Conservation (phyloP, 768 basidiomycete genomes). For the Royoungia palumana region DNA sequence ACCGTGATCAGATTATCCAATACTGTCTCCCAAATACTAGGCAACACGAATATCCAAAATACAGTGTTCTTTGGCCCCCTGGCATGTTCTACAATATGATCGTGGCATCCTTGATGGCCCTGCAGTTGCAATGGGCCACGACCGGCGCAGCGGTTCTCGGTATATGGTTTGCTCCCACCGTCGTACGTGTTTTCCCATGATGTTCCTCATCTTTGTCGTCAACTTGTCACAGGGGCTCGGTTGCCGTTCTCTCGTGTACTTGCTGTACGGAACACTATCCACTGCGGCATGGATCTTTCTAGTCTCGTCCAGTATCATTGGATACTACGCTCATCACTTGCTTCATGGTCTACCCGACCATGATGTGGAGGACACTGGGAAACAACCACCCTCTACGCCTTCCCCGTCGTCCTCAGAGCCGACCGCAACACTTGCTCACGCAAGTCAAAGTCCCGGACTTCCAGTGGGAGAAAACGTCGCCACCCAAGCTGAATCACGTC, state of each 20-base stretch:
- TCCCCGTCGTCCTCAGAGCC: too few species aligned
- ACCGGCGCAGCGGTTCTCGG: slow-evolving; percentile 27
- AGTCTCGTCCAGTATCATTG: slow-evolving; percentile 27
- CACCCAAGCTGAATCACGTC: background rate
- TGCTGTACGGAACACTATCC: slow-evolving; percentile 28
- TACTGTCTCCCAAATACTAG: slow-evolving; percentile 19
- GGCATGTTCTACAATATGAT: slow-evolving; percentile 25
- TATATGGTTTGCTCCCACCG: slow-evolving; percentile 31
- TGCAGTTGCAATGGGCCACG: slow-evolving; percentile 35
- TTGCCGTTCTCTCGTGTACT: slow-evolving; percentile 33
- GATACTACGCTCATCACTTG: slow-evolving; percentile 18
- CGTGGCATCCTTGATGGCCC: slow-evolving; percentile 28
- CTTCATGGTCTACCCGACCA: background rate
- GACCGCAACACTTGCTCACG: background rate
- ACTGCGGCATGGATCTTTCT: slow-evolving; percentile 31
- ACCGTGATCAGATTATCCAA: slow-evolving; percentile 10
- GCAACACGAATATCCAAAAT: background rate
- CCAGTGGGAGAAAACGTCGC: background rate
- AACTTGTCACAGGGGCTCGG: slow-evolving; percentile 29
- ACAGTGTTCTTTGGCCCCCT: slow-evolving; percentile 17
- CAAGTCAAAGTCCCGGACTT: background rate
- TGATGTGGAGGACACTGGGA: background rate
- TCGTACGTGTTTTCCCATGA: slow-evolving; percentile 6
- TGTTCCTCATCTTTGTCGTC: background rate
- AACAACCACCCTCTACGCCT: background rate